phyloP scores from a whole-genome alignment of 2,329 filamentous ascomycete species.

The Colletotrichum lindemuthianum region DNA sequence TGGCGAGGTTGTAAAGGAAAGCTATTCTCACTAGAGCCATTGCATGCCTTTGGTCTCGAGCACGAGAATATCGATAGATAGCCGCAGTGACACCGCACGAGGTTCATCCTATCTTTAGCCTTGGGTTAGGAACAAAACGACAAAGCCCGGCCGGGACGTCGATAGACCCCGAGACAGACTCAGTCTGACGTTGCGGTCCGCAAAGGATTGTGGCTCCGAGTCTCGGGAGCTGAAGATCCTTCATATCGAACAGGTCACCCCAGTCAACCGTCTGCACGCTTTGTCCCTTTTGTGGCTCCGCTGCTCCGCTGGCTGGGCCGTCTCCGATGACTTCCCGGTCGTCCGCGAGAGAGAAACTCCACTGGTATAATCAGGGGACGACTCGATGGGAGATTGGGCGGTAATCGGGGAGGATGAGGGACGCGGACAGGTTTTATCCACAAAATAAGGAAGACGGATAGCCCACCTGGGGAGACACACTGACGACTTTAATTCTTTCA shows the following conservation, averaged over 20 bases:
- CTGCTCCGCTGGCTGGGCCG: constrained; percentile 5
- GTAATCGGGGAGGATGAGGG: neutral
- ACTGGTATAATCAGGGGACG: constrained; percentile 8
- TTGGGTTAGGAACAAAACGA: no score
- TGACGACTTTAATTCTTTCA: constrained; percentile 9
- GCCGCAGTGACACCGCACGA: no score
- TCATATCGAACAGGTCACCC: constrained; percentile 11
- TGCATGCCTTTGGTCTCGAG: no score
- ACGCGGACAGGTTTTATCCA: constrained; percentile 13
- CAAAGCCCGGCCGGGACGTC: no score
- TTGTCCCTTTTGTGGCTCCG: constrained; percentile 9
- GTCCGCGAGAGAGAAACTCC: constrained; percentile 11
- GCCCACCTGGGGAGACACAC: constrained; percentile 1
- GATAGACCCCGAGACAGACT: no score
- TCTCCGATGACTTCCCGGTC: neutral
- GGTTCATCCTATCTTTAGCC: no score
- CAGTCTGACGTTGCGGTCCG: no score
- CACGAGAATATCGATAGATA: no score
- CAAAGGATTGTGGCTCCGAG: neutral
- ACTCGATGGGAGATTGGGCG: neutral
- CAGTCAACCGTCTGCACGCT: constrained; percentile 17
- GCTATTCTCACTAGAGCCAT: no score
- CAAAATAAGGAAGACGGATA: constrained; percentile 24
- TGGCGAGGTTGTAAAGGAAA: no score
- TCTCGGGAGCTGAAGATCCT: constrained; percentile 15